phyloP scores from a whole-genome alignment of 2,329 filamentous ascomycete species.

The Biscogniauxia mediterranea region DNA sequence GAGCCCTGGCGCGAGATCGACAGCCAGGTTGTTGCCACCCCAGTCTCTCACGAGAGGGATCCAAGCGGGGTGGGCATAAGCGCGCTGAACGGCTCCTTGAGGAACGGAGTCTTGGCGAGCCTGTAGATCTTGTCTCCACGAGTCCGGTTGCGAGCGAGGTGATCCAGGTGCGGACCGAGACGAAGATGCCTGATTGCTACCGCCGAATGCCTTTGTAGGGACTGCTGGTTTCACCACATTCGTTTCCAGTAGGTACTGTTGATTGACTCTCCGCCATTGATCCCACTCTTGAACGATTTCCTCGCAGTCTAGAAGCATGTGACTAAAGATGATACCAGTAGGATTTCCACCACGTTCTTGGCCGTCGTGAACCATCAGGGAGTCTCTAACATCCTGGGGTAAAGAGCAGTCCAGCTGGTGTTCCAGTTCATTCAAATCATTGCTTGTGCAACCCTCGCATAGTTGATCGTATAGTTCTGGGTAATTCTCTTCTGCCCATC shows the following conservation, averaged over 20 bases:
- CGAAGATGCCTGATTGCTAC: slow-evolving; percentile 65
- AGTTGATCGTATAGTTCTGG: slow-evolving; percentile 92
- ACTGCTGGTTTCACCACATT: slow-evolving; percentile 57
- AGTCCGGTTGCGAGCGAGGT: slow-evolving; percentile 51
- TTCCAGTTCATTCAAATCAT: slow-evolving; percentile 95
- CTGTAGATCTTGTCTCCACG: slow-evolving; percentile 84
- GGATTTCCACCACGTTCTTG: slow-evolving; percentile 90
- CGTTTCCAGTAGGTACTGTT: slow-evolving; percentile 73
- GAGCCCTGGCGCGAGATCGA: slow-evolving; percentile 89
- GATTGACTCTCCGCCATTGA: slow-evolving; percentile 91
- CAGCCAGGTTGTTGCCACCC: slow-evolving; percentile 96
- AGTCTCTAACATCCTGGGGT: slow-evolving; percentile 90
- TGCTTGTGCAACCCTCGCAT: slow-evolving; percentile 85
- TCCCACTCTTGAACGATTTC: slow-evolving; percentile 98
- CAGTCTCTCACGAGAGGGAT: slow-evolving; percentile 95
- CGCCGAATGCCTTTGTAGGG: slow-evolving; percentile 70
- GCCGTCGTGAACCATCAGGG: slow-evolving; percentile 87
- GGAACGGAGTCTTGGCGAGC: slow-evolving; percentile 86
- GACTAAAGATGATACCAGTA: slow-evolving; percentile 88
- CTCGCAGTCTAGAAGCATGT: slow-evolving; percentile 96
- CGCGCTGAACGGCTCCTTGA: slow-evolving; percentile 81
- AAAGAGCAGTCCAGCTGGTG: slow-evolving; percentile 93
- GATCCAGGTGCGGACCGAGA: slow-evolving; percentile 59
- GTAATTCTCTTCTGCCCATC: slow-evolving; percentile 93
- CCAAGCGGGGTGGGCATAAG: slow-evolving; percentile 92